Evolutionary conservation across 1,284 basidiomycete genomes (phyloP).

Genomic region (Hypsizygus ulmarius): DNA sequence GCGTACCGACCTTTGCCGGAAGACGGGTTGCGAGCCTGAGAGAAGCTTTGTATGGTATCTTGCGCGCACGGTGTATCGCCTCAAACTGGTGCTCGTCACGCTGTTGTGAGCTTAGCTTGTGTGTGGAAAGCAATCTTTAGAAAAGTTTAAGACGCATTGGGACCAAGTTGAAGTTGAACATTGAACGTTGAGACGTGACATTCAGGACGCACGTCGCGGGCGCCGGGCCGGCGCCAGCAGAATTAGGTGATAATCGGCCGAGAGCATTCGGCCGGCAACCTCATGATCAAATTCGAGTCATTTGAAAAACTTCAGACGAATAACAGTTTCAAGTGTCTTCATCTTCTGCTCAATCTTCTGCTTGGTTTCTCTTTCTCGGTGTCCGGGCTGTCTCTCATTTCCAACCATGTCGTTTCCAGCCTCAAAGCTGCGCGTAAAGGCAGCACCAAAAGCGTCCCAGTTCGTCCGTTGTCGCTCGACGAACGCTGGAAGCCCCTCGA

Average conservation of each 20-base stretch:
- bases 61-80: too few species aligned
- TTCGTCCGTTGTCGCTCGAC: slow-evolving; percentile 54
- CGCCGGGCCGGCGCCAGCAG: too few species aligned
- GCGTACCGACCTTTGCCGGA: too few species aligned
- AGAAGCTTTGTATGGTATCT: too few species aligned
- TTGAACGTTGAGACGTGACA: too few species aligned
- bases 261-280: slow-evolving; percentile 11
- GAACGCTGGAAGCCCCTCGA: slow-evolving; percentile 41
- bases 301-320: slow-evolving; percentile 7
- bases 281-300: slow-evolving; percentile 3
- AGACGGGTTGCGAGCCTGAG: too few species aligned
- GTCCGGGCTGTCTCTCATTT: neutral
- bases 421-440: slow-evolving; percentile 41
- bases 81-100: too few species aligned
- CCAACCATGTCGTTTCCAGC: slow-evolving; percentile 25
- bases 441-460: slow-evolving; percentile 43
- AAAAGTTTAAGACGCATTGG: too few species aligned
- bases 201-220: too few species aligned
- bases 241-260: slow-evolving; percentile 5
- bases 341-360: neutral
- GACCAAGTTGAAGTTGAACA: too few species aligned
- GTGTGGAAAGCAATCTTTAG: too few species aligned
- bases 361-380: neutral
- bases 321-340: slow-evolving; percentile 5
- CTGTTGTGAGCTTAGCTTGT: too few species aligned